Evolutionary conservation across 768 basidiomycete genomes (phyloP), one percentile per base, ranked within the genome.

Genomic region (Boletus rex-veris): DNA sequence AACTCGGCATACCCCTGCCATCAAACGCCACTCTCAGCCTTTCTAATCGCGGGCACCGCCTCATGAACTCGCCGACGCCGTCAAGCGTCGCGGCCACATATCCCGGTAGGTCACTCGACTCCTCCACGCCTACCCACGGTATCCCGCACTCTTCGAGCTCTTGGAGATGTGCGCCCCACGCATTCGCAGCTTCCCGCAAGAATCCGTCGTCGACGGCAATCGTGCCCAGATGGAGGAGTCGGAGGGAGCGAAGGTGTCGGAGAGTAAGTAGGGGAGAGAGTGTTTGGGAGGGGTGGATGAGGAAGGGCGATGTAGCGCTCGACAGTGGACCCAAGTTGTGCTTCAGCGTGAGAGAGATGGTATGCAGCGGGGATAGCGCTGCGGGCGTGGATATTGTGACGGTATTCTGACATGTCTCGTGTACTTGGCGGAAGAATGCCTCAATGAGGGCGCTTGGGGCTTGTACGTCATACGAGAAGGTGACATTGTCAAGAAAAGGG

Each of bases 171-270:
- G 45, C 24, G 11, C 62, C 59, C 69, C 69, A 70, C 1, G 68
- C 70, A 12, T 40, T 50, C 18, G 62, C 70, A 1, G 64, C 70
- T 9, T 61, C 55, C 8, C 48, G 56, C 37, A 70, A 35, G 49
- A 70, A 70, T 3, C 40, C 56, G 30, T 70, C 65, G 26, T 70
- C 62, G 14, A 71, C 53, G 31, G 64, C 59, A 16, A 71, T 55
- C 36, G 59, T 61, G 12, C 70, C 68, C 0, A 68, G 58, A 26
- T 69, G 64, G 12, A 61, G 53, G 14, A 70, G 57, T 28, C 58
- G 49, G 14, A 70, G 58, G 28, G 41, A 43, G 40, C 64, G 59
- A 6, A 70, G 39, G 5, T 56, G 50, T 11, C 41, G 60, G 9
- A 62, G 66, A 14, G 55, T 35, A 24, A 70, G 58, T 6, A 70